These are phyloP conservation scores for Cinnamomum micranthum DNA, from an alignment of 164 flowering plant genomes.

Conservation along the genomic window DNA sequence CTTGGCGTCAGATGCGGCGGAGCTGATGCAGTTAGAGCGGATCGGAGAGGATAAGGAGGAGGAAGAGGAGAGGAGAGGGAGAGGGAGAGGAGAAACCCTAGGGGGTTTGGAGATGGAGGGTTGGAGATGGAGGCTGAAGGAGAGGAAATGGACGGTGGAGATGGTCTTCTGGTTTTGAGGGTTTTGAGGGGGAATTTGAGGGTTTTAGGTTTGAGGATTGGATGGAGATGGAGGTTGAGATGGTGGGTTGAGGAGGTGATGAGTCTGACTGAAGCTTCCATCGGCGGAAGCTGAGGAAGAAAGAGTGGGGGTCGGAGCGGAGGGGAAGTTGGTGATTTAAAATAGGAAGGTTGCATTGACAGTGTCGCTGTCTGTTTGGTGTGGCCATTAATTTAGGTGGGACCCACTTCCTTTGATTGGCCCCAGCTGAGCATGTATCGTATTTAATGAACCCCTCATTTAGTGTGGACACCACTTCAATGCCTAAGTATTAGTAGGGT, in stretches of 20 bases:
- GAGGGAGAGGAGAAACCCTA: slow-evolving; percentile 24
- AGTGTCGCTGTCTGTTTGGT: too few species aligned
- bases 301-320: neutral
- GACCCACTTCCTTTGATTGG: too few species aligned
- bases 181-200: slow-evolving; percentile 9
- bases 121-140: slow-evolving; percentile 2
- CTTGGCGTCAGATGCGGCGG: slow-evolving; percentile 12
- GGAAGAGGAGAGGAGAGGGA: slow-evolving; percentile 19
- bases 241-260: neutral
- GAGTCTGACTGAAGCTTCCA: slow-evolving; percentile 47
- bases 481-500: too few species aligned
- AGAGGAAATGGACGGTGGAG: slow-evolving; percentile 1
- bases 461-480: too few species aligned
- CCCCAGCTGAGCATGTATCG: too few species aligned
- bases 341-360: too few species aligned
- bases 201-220: slow-evolving; percentile 9
- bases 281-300: slow-evolving; percentile 17
- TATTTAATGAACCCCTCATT: too few species aligned
- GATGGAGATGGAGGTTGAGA: slow-evolving; percentile 4
- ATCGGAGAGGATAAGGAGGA: neutral
- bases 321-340: neutral
- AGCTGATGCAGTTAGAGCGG: slow-evolving; percentile 8
- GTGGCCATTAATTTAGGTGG: too few species aligned
- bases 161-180: neutral
- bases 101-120: slow-evolving; percentile 7